These are phyloP conservation scores for Proliferodiscus dingleyae DNA, from an alignment of 2,329 filamentous ascomycete species.

Conservation along the genomic window DNA sequence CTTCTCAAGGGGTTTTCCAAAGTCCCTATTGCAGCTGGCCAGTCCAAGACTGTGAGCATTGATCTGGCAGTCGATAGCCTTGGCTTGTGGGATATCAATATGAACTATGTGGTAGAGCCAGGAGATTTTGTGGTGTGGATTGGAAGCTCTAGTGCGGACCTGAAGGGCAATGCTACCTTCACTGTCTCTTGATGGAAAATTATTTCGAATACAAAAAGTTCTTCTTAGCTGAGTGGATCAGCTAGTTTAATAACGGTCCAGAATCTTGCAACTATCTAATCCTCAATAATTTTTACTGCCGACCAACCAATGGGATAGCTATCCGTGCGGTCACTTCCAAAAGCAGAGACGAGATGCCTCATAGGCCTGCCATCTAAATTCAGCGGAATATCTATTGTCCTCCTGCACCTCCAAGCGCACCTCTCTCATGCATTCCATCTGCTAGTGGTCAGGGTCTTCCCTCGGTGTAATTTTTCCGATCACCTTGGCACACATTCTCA, in stretches of 20 bases:
- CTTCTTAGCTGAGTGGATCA: neutral
- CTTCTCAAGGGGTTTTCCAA: slow-evolving; percentile 70
- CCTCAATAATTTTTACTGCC: too few relatives aligned
- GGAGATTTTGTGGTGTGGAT: slow-evolving; percentile 61
- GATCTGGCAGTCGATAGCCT: slow-evolving; percentile 59
- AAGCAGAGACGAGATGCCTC: neutral
- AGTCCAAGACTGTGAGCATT: slow-evolving; percentile 50
- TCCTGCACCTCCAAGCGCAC: slow-evolving; percentile 1
- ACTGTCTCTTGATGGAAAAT: slow-evolving; percentile 35
- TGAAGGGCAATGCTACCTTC: slow-evolving; percentile 52
- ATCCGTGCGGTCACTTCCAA: neutral
- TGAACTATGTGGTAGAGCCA: slow-evolving; percentile 70
- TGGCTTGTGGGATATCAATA: slow-evolving; percentile 66
- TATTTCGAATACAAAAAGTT: neutral
- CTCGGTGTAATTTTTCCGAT: slow-evolving; percentile 9
- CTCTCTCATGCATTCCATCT: neutral
- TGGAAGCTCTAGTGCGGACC: slow-evolving; percentile 54
- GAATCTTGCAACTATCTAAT: too few relatives aligned
- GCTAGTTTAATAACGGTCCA: too few relatives aligned
- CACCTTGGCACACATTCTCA: neutral
- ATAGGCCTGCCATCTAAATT: neutral
- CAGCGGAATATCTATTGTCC: neutral
- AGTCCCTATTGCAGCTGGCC: slow-evolving; percentile 50
- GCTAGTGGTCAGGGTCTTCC: neutral
- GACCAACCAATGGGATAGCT: too few relatives aligned